A percentile compares a stretch with the other conserved stretches of the same genome.
phyloP scores from a whole-genome alignment of 2,329 filamentous ascomycete genomes.

The Knufia fluminis region DNA sequence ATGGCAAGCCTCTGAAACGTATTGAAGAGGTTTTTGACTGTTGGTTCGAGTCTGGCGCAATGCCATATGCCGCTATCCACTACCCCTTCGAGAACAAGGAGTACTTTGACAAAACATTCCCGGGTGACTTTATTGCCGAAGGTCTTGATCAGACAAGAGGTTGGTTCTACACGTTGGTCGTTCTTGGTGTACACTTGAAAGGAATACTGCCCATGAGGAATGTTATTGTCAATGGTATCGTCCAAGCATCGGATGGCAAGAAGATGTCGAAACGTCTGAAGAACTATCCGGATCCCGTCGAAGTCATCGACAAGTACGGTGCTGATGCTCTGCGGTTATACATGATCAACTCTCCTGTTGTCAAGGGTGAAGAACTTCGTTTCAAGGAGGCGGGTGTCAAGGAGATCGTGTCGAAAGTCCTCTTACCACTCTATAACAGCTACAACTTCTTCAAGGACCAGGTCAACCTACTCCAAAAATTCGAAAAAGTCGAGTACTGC shows the following conservation, averaged over 20 bases:
- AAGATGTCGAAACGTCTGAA: conserved; percentile 93
- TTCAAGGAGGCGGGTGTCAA: conserved; percentile 84
- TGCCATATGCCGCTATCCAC: conserved; percentile 78
- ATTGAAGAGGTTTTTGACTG: conserved; percentile 84
- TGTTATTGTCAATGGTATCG: conserved; percentile 81
- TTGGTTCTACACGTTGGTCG: conserved; percentile 84
- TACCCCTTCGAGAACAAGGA: conserved; percentile 80
- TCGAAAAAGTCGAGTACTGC: conserved; percentile 61
- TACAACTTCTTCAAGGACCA: conserved; percentile 88
- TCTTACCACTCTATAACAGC: conserved; percentile 81
- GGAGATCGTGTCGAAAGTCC: conserved; percentile 77
- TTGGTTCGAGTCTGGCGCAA: conserved; percentile 86
- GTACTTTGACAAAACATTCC: conserved; percentile 64
- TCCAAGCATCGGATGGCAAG: conserved; percentile 80
- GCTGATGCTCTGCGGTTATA: conserved; percentile 86
- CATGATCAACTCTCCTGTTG: conserved; percentile 84
- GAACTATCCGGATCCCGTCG: conserved; percentile 75
- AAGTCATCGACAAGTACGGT: conserved; percentile 73
- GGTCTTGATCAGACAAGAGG: conserved; percentile 80
- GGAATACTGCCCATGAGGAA: conserved; percentile 76
- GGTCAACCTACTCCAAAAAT: conserved; percentile 73
- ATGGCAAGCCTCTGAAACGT: conserved; percentile 65
- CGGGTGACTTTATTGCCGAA: conserved; percentile 81
- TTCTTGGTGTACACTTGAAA: conserved; percentile 75
- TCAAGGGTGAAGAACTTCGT: conserved; percentile 70